Conservation (phyloP, 2,329 filamentous ascomycete species). For the Escovopsis sp. region DNA sequence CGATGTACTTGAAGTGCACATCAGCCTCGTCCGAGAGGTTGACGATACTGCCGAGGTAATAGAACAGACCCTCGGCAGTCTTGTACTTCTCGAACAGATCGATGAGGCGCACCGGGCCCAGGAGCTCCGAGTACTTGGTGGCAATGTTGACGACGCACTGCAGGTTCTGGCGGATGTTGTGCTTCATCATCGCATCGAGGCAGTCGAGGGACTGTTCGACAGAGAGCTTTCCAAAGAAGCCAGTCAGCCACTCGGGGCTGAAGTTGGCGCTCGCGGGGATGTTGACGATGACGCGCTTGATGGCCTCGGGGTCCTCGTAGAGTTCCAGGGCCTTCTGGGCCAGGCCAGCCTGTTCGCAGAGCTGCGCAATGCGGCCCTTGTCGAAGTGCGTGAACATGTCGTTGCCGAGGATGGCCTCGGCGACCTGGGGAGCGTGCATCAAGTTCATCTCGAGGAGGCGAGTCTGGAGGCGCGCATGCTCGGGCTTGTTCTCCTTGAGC, state of each 20-base stretch:
- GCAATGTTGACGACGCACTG: constrained; percentile 90
- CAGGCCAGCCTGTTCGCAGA: constrained; percentile 88
- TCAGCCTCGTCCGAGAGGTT: constrained; percentile 92
- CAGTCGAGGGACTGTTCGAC: constrained; percentile 91
- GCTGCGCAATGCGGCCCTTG: constrained; percentile 69
- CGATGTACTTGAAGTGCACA: constrained; percentile 98
- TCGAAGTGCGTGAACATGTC: constrained; percentile 99
- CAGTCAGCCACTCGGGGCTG: constrained; percentile 78
- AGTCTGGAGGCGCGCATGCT: constrained; percentile 88
- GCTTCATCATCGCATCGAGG: constrained; percentile 89
- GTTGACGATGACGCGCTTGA: constrained; percentile 83
- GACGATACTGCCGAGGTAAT: constrained; percentile 95
- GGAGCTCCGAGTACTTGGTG: constrained; percentile 93
- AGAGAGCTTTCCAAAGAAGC: constrained; percentile 86
- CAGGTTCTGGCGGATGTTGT: constrained; percentile 93
- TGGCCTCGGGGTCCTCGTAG: constrained; percentile 74
- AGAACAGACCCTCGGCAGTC: constrained; percentile 91
- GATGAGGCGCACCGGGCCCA: constrained; percentile 76
- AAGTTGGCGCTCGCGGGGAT: constrained; percentile 72
- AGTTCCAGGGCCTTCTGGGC: constrained; percentile 81
- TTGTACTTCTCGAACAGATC: constrained; percentile 96
- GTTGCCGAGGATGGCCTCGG: constrained; percentile 93
- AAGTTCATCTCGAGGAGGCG: constrained; percentile 96
- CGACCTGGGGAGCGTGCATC: constrained; percentile 89
- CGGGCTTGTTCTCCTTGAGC: constrained; percentile 84